These are phyloP conservation scores for Rhododendron williamsianum DNA, from an alignment of 148 eudicot species.

Conservation along the genomic window DNA sequence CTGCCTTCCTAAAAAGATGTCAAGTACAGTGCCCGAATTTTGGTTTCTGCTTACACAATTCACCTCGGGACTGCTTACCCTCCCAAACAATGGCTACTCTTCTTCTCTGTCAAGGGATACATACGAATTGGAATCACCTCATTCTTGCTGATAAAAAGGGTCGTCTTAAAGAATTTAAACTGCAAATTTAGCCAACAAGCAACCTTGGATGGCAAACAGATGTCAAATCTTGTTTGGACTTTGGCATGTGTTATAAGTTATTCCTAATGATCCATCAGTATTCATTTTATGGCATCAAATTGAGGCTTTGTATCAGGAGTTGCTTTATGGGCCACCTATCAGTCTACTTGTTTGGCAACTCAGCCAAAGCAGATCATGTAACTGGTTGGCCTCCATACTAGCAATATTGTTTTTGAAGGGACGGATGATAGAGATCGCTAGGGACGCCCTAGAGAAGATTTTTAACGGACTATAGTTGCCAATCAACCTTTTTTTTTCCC, in stretches of 20 bases:
- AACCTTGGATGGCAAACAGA: background rate
- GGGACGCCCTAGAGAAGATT: background rate
- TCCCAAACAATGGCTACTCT: background rate
- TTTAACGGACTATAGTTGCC: background rate
- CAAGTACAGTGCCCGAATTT: background rate
- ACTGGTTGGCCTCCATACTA: background rate
- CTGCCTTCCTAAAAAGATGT: background rate
- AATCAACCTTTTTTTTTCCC: background rate
- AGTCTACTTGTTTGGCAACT: background rate
- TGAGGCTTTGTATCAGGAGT: background rate
- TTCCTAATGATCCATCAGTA: background rate
- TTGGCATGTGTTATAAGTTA: background rate
- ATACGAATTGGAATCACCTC: background rate
- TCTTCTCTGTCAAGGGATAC: background rate
- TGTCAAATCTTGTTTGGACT: background rate
- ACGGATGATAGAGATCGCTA: background rate
- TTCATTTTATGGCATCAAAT: background rate
- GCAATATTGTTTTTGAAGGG: background rate
- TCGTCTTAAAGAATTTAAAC: background rate
- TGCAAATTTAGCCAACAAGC: background rate
- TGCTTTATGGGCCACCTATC: background rate
- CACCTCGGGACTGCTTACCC: background rate
- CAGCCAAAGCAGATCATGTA: background rate
- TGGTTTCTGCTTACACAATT: background rate
- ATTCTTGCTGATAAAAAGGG: constrained; percentile 5